phyloP scores from a whole-genome alignment of 1,284 basidiomycete species.

The Moniliophthora roreri region DNA sequence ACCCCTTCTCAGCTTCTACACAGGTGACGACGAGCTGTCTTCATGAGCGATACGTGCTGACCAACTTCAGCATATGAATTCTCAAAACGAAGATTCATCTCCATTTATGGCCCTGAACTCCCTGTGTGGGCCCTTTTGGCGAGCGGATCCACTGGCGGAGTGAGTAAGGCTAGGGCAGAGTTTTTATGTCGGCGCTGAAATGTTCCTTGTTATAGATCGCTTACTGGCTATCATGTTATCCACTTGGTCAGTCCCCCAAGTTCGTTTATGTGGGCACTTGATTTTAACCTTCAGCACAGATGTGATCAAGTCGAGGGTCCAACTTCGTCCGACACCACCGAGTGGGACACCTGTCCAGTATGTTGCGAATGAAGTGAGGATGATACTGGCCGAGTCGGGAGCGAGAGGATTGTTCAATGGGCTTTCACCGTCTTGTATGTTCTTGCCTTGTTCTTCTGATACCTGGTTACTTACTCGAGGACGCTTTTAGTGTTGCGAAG shows the following conservation, averaged over 20 bases:
- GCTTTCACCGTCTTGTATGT: slow-evolving; percentile 68
- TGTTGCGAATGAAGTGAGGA: slow-evolving; percentile 69
- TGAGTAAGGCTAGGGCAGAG: no score
- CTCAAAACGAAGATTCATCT: slow-evolving; percentile 76
- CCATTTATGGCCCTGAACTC: slow-evolving; percentile 61
- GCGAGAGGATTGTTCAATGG: slow-evolving; percentile 73
- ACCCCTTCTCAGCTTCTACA: slow-evolving; percentile 59
- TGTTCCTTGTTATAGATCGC: slow-evolving; percentile 76
- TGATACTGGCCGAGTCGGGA: slow-evolving; percentile 76
- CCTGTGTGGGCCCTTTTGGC: slow-evolving; percentile 90
- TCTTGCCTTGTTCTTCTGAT: background rate
- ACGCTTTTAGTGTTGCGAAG: slow-evolving; percentile 54
- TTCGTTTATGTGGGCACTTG: background rate
- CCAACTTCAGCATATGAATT: slow-evolving; percentile 75
- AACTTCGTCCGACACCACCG: slow-evolving; percentile 79
- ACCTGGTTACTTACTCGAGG: slow-evolving; percentile 3
- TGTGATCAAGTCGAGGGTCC: slow-evolving; percentile 89
- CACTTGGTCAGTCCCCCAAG: slow-evolving; percentile 52
- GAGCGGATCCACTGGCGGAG: slow-evolving; percentile 87
- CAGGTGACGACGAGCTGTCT: slow-evolving; percentile 42
- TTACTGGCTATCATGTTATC: slow-evolving; percentile 95
- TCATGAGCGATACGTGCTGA: background rate
- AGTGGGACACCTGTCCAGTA: slow-evolving; percentile 80
- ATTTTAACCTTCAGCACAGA: slow-evolving; percentile 43
- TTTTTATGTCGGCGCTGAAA: no score